Conservation (phyloP, 306 rosid species). For the Lagenaria siceraria region DNA sequence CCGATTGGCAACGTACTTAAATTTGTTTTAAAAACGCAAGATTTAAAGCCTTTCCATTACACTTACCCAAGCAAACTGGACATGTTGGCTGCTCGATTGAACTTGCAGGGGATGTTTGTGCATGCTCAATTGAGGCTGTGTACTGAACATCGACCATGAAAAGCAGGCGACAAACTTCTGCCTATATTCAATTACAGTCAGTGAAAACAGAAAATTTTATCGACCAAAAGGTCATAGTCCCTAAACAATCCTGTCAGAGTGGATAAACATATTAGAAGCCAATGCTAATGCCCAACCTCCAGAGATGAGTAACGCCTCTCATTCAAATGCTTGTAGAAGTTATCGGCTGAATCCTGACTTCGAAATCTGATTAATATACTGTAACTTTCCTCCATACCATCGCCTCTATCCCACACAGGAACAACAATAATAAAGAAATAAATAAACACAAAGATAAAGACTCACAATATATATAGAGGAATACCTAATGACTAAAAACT, state of each 20-base stretch:
- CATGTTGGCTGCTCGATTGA: conserved; percentile 84
- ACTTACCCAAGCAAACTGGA: conserved; percentile 77
- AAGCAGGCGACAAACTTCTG: conserved; percentile 61
- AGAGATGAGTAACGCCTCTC: conserved; percentile 67
- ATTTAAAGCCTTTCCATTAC: background rate
- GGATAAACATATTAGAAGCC: background rate
- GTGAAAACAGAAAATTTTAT: background rate
- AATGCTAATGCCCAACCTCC: conserved; percentile 34
- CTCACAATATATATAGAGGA: background rate
- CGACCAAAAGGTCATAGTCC: background rate
- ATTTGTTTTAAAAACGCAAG: background rate
- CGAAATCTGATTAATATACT: conserved; percentile 73
- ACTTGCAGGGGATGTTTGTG: conserved; percentile 52
- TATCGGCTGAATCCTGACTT: conserved; percentile 55
- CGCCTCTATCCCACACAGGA: conserved; percentile 34
- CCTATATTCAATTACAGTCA: conserved; percentile 20
- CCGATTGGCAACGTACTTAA: background rate
- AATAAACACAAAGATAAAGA: background rate
- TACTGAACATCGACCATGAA: conserved; percentile 81
- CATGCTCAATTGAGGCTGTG: conserved; percentile 76
- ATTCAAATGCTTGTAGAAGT: conserved; percentile 65
- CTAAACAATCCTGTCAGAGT: background rate
- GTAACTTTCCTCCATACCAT: conserved; percentile 66
- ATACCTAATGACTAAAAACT: background rate
- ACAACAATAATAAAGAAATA: background rate